Percentiles rank a stretch among this genome's conserved stretches.
Evolutionary conservation across 345 rosid genomes (phyloP).

Genomic region (Eucalyptus cloeziana): DNA sequence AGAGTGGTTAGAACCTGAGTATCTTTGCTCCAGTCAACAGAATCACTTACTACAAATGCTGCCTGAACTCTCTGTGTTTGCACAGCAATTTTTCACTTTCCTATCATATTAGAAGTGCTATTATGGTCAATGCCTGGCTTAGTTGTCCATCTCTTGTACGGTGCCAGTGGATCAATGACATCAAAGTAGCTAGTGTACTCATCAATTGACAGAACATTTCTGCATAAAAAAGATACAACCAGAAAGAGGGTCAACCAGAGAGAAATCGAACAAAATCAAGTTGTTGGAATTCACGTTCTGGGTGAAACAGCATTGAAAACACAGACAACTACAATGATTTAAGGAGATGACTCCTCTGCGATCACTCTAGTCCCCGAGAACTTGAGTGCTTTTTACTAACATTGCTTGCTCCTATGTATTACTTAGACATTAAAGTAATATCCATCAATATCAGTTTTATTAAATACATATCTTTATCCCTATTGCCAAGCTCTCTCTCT

Average conservation of each 20-base stretch:
- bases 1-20: slow-evolving; percentile 39
- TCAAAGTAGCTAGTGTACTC: slow-evolving; percentile 67
- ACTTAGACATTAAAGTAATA: background rate
- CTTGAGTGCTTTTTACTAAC: background rate
- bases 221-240: slow-evolving; percentile 12
- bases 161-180: slow-evolving; percentile 74
- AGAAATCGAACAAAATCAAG: background rate
- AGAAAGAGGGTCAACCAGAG: background rate
- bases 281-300: background rate
- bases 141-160: slow-evolving; percentile 48
- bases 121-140: slow-evolving; percentile 6
- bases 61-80: slow-evolving; percentile 58
- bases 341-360: background rate
- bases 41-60: slow-evolving; percentile 77
- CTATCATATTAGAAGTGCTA: background rate
- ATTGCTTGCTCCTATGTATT: background rate
- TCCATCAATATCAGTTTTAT: background rate
- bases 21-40: slow-evolving; percentile 93
- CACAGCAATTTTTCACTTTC: slow-evolving; percentile 3
- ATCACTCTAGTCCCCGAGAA: background rate
- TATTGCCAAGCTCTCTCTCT: background rate
- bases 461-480: background rate
- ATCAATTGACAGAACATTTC: slow-evolving; percentile 80
- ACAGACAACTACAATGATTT: background rate
- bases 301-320: background rate